phyloP scores from a whole-genome alignment of 2,329 filamentous ascomycete genomes.

The Keithomyces neogunnii region DNA sequence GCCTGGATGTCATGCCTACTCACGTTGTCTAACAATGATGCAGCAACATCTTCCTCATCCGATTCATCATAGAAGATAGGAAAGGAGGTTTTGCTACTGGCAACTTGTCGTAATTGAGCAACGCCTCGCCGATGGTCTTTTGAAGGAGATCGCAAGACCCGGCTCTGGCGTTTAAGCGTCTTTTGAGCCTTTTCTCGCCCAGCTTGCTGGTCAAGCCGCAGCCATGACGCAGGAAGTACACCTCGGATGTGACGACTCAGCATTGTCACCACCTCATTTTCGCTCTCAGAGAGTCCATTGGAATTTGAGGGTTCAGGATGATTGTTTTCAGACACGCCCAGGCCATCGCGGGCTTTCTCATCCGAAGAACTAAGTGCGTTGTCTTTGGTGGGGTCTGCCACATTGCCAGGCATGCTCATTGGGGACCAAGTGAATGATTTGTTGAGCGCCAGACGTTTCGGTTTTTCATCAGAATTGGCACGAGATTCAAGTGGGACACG shows the following conservation, averaged over 20 bases:
- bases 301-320: conserved; percentile 9
- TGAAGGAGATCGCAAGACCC: conserved; percentile 25
- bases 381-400: background rate
- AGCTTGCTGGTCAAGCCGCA: conserved; percentile 47
- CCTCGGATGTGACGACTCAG: conserved; percentile 44
- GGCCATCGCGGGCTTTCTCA: background rate
- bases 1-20: background rate
- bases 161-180: conserved; percentile 17
- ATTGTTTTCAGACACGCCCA: background rate
- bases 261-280: conserved; percentile 31
- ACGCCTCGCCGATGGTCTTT: conserved; percentile 37
- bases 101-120: conserved; percentile 33
- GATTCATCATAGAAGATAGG: conserved; percentile 38
- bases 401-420: background rate
- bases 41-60: background rate
- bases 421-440: background rate
- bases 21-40: background rate
- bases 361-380: background rate
- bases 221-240: conserved; percentile 59
- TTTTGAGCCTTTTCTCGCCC: conserved; percentile 22
- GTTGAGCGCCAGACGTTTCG: background rate
- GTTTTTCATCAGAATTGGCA: background rate
- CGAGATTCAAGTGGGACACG: background rate
- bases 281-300: conserved; percentile 28
- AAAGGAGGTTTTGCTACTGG: conserved; percentile 17